Base-by-base conservation (phyloP, 2,329 filamentous ascomycete species). In the Juglanconis sp. region DNA sequence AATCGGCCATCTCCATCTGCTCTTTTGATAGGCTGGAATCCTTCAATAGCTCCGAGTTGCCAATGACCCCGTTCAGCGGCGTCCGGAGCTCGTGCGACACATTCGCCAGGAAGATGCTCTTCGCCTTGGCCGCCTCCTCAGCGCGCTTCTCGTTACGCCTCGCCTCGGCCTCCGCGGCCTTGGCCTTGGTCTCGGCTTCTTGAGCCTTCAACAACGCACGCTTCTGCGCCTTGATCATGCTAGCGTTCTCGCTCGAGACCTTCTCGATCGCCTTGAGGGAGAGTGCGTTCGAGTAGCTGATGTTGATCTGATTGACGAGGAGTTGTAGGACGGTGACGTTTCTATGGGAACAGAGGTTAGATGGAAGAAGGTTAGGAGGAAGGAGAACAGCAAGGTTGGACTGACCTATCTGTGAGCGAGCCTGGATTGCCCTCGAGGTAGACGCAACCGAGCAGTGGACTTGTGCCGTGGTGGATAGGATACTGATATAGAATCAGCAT, bases 31-130 rank as follows among this genome's bases (percentile, higher is more conserved):
- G 78, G 30, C 83, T 78, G 67, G 89, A 93, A 69, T 95, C 91
- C 52, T 90, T 81, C 7, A 96, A 75, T 15, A 96, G 82, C 72
- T 96, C 92, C 10, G 89, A 90, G 79, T 96, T 96, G 51, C 92
- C 92, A 68, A 96, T 93, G 8, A 96, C 91, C 35, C 92, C 92
- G 60, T 94, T 93, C 53, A 96, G 87, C 0, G 92, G 92, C 1
- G 90, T 93, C 51, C 89, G 86, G 60, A 94, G 76, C 73, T 94
- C 90, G 73, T 94, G 90, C 2, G 88, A 92, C 65, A 94, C 91
- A 64, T 91, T 90, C 46, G 88, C 88, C 49, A 90, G 77, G 74
- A 94, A 94, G 60, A 93, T 91, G 2, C 87, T 89, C 72, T 94
- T 94, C 44, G 90, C 90, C 73, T 90, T 91, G 30, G 90, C 89